Conservation (phyloP, 106 monocot species). For the Chionographis japonica region DNA sequence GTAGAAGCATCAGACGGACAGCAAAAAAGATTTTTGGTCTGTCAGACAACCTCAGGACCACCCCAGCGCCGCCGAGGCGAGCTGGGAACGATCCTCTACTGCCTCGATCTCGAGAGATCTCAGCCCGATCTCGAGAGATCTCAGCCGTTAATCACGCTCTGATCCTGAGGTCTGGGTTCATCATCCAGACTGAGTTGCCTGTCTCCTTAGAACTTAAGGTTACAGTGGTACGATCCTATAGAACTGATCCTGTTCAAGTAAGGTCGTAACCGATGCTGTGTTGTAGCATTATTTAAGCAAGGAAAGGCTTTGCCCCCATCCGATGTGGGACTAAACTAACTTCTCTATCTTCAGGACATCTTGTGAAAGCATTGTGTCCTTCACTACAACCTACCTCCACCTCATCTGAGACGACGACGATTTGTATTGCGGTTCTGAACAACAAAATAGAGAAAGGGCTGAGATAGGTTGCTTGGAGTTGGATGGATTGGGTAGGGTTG, state of each 20-base stretch:
- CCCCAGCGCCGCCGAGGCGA: not conserved
- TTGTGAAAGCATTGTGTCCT: too few species aligned
- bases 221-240: conserved; percentile 22
- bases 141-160: conserved; percentile 24
- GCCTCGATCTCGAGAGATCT: not conserved
- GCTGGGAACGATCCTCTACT: conserved; percentile 2
- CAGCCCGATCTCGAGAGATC: not conserved
- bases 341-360: too few species aligned
- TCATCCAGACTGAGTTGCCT: conserved; percentile 15
- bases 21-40: not conserved
- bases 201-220: conserved; percentile 23
- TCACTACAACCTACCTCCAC: too few species aligned
- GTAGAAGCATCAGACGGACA: too few species aligned
- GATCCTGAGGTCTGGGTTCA: conserved; percentile 1
- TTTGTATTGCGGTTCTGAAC: too few species aligned
- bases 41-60: conserved; percentile 14
- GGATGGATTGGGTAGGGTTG: too few species aligned
- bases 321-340: too few species aligned
- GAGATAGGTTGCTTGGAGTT: too few species aligned
- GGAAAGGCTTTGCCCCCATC: too few species aligned
- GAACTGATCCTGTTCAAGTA: conserved; percentile 41
- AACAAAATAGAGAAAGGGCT: too few species aligned
- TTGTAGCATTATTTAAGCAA: too few species aligned
- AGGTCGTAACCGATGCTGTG: conserved; percentile 2
- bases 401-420: too few species aligned